phyloP scores from a whole-genome alignment of 2,329 filamentous ascomycete genomes.

The Fusarium acutatum region DNA sequence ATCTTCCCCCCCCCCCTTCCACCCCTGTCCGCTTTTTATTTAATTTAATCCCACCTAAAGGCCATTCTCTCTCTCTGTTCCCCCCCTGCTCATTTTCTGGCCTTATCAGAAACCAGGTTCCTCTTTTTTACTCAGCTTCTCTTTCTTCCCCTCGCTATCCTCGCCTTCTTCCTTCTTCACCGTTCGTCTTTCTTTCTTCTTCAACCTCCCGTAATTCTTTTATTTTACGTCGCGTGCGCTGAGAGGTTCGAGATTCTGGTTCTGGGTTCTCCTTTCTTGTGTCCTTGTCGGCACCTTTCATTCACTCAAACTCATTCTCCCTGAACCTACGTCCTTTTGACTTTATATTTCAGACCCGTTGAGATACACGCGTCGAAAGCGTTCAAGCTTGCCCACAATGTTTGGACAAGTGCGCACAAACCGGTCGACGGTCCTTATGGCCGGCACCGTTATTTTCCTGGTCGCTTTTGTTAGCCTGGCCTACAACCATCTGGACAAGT shows the following conservation, averaged over 20 bases:
- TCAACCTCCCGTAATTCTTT: conserved; percentile 16
- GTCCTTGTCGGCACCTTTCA: conserved; percentile 33
- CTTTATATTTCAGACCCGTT: not conserved
- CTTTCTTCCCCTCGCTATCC: conserved; percentile 2
- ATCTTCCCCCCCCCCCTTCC: not conserved
- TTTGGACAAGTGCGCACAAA: conserved; percentile 45
- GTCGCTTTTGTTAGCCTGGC: conserved; percentile 44
- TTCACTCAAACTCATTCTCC: conserved; percentile 9
- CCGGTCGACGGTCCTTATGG: conserved; percentile 42
- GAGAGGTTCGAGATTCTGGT: conserved; percentile 22
- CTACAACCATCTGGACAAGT: conserved; percentile 46
- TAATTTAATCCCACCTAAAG: conserved; percentile 27
- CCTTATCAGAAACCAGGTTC: conserved; percentile 29
- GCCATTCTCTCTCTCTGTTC: not conserved
- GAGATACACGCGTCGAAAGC: not conserved
- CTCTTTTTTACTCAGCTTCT: conserved; percentile 24
- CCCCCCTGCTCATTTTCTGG: conserved; percentile 17
- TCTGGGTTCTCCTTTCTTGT: conserved; percentile 17
- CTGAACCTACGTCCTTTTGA: not conserved
- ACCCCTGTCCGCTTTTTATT: conserved; percentile 28
- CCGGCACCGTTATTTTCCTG: conserved; percentile 46
- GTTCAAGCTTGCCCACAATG: conserved; percentile 44
- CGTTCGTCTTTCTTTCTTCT: conserved; percentile 28
- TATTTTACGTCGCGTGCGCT: conserved; percentile 21
- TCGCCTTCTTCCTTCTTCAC: conserved; percentile 15